Base-by-base conservation (phyloP, 352 stramenopile genomes). In the Globisporangium paroecandrum region DNA sequence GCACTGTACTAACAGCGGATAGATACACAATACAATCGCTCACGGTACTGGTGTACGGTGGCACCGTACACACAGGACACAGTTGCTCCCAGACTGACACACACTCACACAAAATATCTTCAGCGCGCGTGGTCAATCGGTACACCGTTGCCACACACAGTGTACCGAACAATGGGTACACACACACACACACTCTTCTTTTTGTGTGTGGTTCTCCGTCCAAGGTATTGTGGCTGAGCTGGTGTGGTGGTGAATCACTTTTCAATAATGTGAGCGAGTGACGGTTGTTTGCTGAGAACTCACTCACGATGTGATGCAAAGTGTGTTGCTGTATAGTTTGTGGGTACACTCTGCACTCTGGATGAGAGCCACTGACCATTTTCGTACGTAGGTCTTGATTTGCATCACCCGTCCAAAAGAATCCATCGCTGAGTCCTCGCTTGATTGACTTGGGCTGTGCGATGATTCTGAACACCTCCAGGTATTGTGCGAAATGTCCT, bases 71-170 rank as follows among this genome's bases (percentile, higher is more conserved):
- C 46, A 55, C 22, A 18, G 5, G 24, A 25, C 38, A 58, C 53
- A 58, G 25, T 38, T 32, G 27, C 27, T 58, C 43, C 1, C 43
- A 58, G 47, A 65, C 20, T 22, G 61, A 66, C 61, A 66, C 25
- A 58, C 46, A 66, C 61, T 58, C 61, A 58, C 60, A 41, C 60
- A 36, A 43, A 43, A 63, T n/a, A 54, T 29, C 34, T 20, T 5
- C 53, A 58, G 25, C 15, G 22, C n/a, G 12, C 41, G 24, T 58
- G 51, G 24, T 4, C 18, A n/a, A 54, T 54, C n/a, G 36, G 12
- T 43, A 43, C 36, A 43, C 36, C 2, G 36, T 43, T 4, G 36
- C 10, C 36, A 43, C 36, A 43, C 36, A 43, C 36, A 43, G 36
- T 43, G 36, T 43, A 43, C 36, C 36, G 10, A 43, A 43, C 36